Conservation (phyloP, 805 yeast genomes). For the Tanozyma kutaoensis region DNA sequence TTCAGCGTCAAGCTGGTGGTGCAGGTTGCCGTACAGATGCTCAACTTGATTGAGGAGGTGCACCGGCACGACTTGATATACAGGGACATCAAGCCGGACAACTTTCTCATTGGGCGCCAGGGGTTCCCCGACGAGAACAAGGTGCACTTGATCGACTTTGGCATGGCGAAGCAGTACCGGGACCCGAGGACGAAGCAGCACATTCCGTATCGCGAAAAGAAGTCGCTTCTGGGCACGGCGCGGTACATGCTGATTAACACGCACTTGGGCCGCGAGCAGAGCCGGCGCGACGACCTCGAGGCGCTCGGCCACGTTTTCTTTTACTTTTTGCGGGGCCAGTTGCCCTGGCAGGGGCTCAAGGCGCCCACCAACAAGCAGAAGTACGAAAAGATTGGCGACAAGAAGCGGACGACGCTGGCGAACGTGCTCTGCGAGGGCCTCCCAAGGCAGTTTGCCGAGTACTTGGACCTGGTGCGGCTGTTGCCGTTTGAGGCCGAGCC, state of each 20-base stretch:
- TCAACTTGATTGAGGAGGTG: constrained; percentile 68
- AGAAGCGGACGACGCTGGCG: constrained; percentile 81
- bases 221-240: constrained; percentile 95
- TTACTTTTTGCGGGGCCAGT: constrained; percentile 84
- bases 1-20: constrained; percentile 82
- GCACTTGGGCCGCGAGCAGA: constrained; percentile 93
- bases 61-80: constrained; percentile 87
- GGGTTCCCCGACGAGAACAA: constrained; percentile 72
- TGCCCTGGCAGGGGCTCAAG: constrained; percentile 98
- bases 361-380: constrained; percentile 97
- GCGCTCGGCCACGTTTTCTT: constrained; percentile 94
- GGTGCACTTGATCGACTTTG: constrained; percentile 89
- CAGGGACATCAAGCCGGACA: constrained; percentile 96
- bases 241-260: constrained; percentile 97
- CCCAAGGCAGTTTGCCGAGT: constrained; percentile 89
- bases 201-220: constrained; percentile 93
- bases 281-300: constrained; percentile 92
- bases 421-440: constrained; percentile 77
- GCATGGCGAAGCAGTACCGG: constrained; percentile 97
- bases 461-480: constrained; percentile 77
- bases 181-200: constrained; percentile 94
- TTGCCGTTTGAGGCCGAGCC: constrained; percentile 90
- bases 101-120: constrained; percentile 86
- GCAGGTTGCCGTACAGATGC: constrained; percentile 92
- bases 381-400: constrained; percentile 94